These are phyloP conservation scores for Thelephora aurantiotincta DNA, from an alignment of 768 basidiomycete species.

Conservation along the genomic window DNA sequence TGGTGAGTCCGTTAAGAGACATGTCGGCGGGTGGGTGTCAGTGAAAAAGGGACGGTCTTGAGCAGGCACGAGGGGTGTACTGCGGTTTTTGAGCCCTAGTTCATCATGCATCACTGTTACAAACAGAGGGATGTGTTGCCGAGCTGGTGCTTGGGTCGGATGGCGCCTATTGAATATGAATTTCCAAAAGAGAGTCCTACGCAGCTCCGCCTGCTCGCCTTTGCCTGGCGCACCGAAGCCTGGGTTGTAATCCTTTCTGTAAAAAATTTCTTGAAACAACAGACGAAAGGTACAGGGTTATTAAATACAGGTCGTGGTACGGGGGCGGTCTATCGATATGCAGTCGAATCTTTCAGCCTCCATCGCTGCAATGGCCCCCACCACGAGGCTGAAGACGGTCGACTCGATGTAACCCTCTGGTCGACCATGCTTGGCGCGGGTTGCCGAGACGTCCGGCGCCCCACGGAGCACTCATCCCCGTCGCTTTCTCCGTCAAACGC, in stretches of 20 bases:
- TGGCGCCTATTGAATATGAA: too few species aligned
- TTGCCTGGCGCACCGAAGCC: too few species aligned
- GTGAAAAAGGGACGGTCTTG: neutral
- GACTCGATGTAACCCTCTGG: constrained; percentile 3
- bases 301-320: too few species aligned
- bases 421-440: constrained; percentile 1
- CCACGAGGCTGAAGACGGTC: constrained; percentile 50
- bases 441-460: constrained; percentile 4
- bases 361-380: constrained; percentile 67
- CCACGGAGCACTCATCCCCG: neutral
- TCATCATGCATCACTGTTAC: neutral
- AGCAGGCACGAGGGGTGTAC: neutral
- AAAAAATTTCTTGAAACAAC: too few species aligned
- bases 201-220: too few species aligned
- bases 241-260: too few species aligned
- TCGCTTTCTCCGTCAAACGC: neutral
- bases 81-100: neutral
- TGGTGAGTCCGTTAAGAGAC: constrained; percentile 38
- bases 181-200: too few species aligned
- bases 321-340: constrained; percentile 26
- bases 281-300: too few species aligned
- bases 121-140: neutral
- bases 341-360: constrained; percentile 66
- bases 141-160: too few species aligned
- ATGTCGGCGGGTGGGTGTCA: neutral